phyloP scores from a whole-genome alignment of 352 stramenopile species.

The Pythium plurisporium region DNA sequence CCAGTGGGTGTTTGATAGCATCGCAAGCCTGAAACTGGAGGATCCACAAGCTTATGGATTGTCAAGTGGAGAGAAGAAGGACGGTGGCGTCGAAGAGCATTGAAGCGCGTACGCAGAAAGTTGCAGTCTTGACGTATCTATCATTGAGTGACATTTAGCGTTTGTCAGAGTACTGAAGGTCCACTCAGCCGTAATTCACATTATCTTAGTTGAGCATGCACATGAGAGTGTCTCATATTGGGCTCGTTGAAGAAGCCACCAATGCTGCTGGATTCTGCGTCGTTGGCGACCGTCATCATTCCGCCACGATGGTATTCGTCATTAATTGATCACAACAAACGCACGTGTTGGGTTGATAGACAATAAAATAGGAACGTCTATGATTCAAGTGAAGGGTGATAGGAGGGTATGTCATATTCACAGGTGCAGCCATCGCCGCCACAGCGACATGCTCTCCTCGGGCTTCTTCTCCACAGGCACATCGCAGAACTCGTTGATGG shows the following conservation, averaged over 20 bases:
- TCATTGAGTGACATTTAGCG: too few species aligned
- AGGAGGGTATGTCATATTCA: not conserved
- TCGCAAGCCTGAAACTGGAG: conserved; percentile 58
- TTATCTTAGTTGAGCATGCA: too few species aligned
- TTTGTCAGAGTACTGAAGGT: too few species aligned
- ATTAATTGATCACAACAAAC: too few species aligned
- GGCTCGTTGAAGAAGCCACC: too few species aligned
- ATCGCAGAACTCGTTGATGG: conserved; percentile 22
- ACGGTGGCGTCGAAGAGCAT: not conserved
- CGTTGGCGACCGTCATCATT: too few species aligned
- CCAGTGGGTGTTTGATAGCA: conserved; percentile 75
- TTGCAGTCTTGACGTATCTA: too few species aligned
- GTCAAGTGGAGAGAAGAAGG: not conserved
- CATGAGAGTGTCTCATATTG: too few species aligned
- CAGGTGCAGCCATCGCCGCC: conserved; percentile 20
- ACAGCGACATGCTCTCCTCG: conserved; percentile 8
- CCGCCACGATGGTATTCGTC: too few species aligned
- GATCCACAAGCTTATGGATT: conserved; percentile 29
- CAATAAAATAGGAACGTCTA: conserved; percentile 10
- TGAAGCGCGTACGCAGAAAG: too few species aligned
- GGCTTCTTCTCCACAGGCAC: conserved; percentile 9
- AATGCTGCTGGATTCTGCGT: too few species aligned
- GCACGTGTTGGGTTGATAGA: not conserved
- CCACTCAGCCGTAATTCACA: too few species aligned
- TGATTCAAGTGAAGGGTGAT: not conserved